Evolutionary conservation across 805 yeast genomes (phyloP).

Genomic region (Osmozyma mogii): DNA sequence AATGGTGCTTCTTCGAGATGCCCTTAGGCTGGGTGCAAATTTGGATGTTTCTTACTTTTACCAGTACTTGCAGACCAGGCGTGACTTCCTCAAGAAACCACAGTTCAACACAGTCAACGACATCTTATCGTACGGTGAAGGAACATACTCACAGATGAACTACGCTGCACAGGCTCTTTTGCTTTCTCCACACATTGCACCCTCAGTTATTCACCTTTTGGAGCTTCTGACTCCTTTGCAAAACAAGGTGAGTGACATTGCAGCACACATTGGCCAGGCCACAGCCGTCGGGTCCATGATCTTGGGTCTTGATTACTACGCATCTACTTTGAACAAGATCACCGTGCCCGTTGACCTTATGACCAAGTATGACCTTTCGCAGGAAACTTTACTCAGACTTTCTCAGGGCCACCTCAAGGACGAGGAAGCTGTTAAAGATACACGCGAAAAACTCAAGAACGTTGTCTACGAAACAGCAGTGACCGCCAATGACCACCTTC

Average conservation of each 20-base stretch:
- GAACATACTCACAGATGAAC: slow-evolving; percentile 64
- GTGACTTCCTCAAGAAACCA: slow-evolving; percentile 41
- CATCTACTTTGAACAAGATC: slow-evolving; percentile 40
- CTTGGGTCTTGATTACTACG: slow-evolving; percentile 52
- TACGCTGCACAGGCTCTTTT: slow-evolving; percentile 56
- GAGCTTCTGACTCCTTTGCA: slow-evolving; percentile 40
- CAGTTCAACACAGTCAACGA: slow-evolving; percentile 44
- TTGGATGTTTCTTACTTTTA: slow-evolving; percentile 49
- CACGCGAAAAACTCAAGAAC: slow-evolving; percentile 38
- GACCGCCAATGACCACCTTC: slow-evolving; percentile 70
- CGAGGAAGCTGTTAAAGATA: slow-evolving; percentile 16
- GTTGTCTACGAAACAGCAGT: slow-evolving; percentile 65
- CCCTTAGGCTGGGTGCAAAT: slow-evolving; percentile 40
- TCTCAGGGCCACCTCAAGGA: slow-evolving; percentile 34
- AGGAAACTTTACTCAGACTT: slow-evolving; percentile 51
- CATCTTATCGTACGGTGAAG: slow-evolving; percentile 74
- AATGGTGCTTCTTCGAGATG: slow-evolving; percentile 48
- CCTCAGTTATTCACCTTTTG: slow-evolving; percentile 43
- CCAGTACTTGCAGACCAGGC: slow-evolving; percentile 53
- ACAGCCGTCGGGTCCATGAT: slow-evolving; percentile 61
- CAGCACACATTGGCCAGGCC: slow-evolving; percentile 81
- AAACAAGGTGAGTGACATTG: slow-evolving; percentile 44
- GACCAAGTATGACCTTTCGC: slow-evolving; percentile 47
- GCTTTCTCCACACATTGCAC: slow-evolving; percentile 50
- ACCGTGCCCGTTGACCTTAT: slow-evolving; percentile 58